Evolutionary conservation across 257 asterid species (phyloP).

Genomic region (Cordia subcordata): DNA sequence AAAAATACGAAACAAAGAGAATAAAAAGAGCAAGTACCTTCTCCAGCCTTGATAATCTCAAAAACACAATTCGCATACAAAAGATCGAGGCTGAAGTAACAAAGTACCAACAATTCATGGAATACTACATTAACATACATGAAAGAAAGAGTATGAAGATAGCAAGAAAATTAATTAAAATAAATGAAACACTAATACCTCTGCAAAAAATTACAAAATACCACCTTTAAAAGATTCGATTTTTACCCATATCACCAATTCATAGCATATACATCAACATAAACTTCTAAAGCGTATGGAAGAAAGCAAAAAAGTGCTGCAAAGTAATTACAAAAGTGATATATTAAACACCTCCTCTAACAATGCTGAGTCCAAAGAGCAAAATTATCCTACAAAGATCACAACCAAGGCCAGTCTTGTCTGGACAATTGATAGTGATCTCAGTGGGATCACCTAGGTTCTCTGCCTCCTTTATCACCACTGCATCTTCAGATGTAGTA

Average conservation of each 20-base stretch:
- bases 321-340: background rate
- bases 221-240: background rate
- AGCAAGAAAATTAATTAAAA: too few species aligned
- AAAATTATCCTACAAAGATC: slow-evolving; percentile 60
- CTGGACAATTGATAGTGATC: slow-evolving; percentile 72
- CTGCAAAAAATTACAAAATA: too few species aligned
- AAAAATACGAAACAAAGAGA: too few species aligned
- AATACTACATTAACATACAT: too few species aligned
- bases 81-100: too few species aligned
- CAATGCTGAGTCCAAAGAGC: slow-evolving; percentile 65
- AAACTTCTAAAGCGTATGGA: background rate
- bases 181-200: too few species aligned
- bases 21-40: too few species aligned
- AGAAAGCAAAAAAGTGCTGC: background rate
- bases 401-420: slow-evolving; percentile 83
- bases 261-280: background rate
- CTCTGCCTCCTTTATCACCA: slow-evolving; percentile 54
- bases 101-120: background rate
- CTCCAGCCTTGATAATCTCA: too few species aligned
- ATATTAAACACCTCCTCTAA: slow-evolving; percentile 51
- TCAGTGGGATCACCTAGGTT: slow-evolving; percentile 40
- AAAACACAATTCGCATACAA: too few species aligned
- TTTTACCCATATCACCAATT: too few species aligned
- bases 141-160: too few species aligned
- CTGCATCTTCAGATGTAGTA: slow-evolving; percentile 58